Evolutionary conservation across 192 early-diverging fungal genomes (phyloP).

Genomic region (Backusella westeae): DNA sequence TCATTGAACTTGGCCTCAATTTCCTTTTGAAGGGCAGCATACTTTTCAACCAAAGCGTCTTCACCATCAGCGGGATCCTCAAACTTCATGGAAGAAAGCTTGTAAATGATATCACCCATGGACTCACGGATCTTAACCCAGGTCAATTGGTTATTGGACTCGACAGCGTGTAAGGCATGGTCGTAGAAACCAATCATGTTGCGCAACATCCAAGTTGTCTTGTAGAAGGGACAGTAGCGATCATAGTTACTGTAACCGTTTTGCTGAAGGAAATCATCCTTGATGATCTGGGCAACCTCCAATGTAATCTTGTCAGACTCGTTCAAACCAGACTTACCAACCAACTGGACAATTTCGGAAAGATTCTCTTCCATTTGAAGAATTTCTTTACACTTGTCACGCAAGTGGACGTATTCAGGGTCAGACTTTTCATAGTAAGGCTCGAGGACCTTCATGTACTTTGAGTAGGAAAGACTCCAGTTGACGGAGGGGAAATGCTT

Average conservation of each 20-base stretch:
- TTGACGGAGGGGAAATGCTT: conserved; percentile 99
- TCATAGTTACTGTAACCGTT: conserved; percentile 99
- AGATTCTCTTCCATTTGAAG: conserved; percentile 98
- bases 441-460: conserved; percentile 97
- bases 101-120: conserved; percentile 93
- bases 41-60: conserved; percentile 80
- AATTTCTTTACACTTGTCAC: conserved; percentile 96
- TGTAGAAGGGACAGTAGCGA: conserved; percentile 99
- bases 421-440: conserved; percentile 94
- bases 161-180: conserved; percentile 92
- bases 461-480: conserved; percentile 97
- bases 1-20: conserved; percentile 94
- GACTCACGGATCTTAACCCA: conserved; percentile 94
- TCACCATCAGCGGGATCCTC: conserved; percentile 98
- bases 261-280: conserved; percentile 99
- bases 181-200: conserved; percentile 98
- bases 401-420: conserved; percentile 88
- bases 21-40: conserved; percentile 88
- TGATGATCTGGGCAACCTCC: conserved; percentile 96
- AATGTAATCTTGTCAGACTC: conserved; percentile 99
- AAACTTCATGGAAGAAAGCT: conserved; percentile 99
- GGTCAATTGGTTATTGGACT: conserved; percentile 85
- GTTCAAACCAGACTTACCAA: conserved; percentile 81
- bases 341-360: conserved; percentile 99
- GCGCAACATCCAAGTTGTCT: conserved; percentile 97